Conservation (phyloP, 495 filamentous ascomycete species). For the Daldinia childiae region DNA sequence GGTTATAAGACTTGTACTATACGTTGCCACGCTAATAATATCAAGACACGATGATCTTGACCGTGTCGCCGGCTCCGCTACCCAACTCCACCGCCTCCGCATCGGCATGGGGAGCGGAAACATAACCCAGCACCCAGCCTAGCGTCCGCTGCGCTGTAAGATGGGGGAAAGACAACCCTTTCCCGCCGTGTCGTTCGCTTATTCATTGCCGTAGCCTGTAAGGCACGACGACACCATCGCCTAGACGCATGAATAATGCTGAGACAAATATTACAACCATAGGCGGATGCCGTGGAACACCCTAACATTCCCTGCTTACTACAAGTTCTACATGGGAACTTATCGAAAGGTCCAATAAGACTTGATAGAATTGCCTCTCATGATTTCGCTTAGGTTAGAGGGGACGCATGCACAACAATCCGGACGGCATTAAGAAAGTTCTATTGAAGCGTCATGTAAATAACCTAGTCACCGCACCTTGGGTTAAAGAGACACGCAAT, state of each 20-base stretch:
- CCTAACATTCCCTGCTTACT: slow-evolving; percentile 35
- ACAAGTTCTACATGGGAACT: slow-evolving; percentile 2
- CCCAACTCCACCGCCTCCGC: slow-evolving; percentile 35
- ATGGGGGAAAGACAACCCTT: slow-evolving; percentile 4
- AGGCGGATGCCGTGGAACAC: slow-evolving; percentile 36
- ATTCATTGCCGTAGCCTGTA: slow-evolving; percentile 13
- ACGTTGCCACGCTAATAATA: slow-evolving; percentile 39
- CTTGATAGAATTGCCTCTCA: slow-evolving; percentile 13
- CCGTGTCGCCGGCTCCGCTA: slow-evolving; percentile 39
- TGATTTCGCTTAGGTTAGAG: slow-evolving; percentile 26
- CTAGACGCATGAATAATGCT: slow-evolving; percentile 11
- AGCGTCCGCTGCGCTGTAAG: no score
- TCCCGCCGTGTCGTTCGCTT: slow-evolving; percentile 30
- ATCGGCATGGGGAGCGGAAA: slow-evolving; percentile 31
- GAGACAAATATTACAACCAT: slow-evolving; percentile 39
- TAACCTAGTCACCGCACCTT: background rate
- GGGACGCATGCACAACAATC: slow-evolving; percentile 17
- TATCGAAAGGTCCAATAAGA: slow-evolving; percentile 25
- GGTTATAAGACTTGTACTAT: slow-evolving; percentile 24
- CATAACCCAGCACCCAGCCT: no score
- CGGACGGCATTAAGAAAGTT: background rate
- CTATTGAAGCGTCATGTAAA: slow-evolving; percentile 5
- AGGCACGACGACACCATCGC: slow-evolving; percentile 3
- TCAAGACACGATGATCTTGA: slow-evolving; percentile 39
- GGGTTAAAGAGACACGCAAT: slow-evolving; percentile 23